Evolutionary conservation across 1,284 basidiomycete genomes (phyloP).

Genomic region (Moesziomyces parantarcticus): DNA sequence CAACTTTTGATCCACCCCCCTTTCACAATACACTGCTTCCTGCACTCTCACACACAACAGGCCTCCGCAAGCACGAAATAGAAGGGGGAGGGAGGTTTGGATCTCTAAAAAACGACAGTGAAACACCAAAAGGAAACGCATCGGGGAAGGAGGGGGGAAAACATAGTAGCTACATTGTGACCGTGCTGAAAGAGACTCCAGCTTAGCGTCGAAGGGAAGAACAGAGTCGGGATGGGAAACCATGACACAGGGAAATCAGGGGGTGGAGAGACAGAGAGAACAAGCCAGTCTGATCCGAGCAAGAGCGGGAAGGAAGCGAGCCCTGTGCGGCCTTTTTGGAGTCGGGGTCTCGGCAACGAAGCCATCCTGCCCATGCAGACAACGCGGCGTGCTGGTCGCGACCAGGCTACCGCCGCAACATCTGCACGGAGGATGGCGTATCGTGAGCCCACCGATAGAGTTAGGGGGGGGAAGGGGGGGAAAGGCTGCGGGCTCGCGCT

Average conservation of each 20-base stretch:
- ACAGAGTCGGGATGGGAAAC: not conserved
- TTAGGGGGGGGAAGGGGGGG: slow-evolving; percentile 1
- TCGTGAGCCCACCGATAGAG: slow-evolving; percentile 38
- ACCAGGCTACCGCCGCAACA: not conserved
- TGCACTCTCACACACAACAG: too few relatives aligned
- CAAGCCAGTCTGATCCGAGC: slow-evolving; percentile 46
- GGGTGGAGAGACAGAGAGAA: slow-evolving; percentile 4
- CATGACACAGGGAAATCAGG: slow-evolving; percentile 2
- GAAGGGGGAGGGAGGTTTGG: not conserved
- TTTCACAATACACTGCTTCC: slow-evolving; percentile 2
- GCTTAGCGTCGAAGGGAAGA: not conserved
- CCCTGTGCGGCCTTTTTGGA: slow-evolving; percentile 2
- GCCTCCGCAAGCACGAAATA: too few relatives aligned
- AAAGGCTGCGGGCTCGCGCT: slow-evolving; percentile 18
- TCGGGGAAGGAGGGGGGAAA: not conserved
- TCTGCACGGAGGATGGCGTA: slow-evolving; percentile 6
- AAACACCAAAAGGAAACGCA: too few relatives aligned
- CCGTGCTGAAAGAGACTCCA: not conserved
- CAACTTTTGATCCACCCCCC: slow-evolving; percentile 47
- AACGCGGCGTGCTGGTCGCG: not conserved
- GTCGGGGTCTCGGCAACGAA: slow-evolving; percentile 41
- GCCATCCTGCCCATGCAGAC: slow-evolving; percentile 8
- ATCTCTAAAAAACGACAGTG: not conserved
- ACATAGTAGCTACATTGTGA: slow-evolving; percentile 14
- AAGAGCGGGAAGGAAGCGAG: slow-evolving; percentile 15